A percentile compares a stretch with the other conserved stretches of the same genome.
These are phyloP conservation scores for Hypoxylon fragiforme DNA, from an alignment of 495 filamentous ascomycete species.

Conservation along the genomic window DNA sequence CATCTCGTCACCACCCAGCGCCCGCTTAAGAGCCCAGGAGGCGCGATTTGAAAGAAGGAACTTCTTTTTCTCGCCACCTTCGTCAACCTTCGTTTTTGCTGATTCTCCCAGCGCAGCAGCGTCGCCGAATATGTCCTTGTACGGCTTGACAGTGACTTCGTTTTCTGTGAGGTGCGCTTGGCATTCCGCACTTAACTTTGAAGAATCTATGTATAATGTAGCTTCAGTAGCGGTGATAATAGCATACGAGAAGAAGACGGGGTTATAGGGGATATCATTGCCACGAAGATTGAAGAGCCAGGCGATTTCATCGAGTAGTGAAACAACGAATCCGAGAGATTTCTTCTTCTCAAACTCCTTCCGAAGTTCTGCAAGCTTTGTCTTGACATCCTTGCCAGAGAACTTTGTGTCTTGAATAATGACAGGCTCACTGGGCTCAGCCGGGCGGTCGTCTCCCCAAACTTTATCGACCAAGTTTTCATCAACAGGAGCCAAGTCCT, in stretches of 20 bases:
- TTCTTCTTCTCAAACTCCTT: slow-evolving; percentile 94
- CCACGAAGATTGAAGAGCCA: slow-evolving; percentile 98
- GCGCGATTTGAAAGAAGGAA: slow-evolving; percentile 86
- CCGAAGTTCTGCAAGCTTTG: slow-evolving; percentile 84
- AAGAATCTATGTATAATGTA: slow-evolving; percentile 81
- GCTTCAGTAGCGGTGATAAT: slow-evolving; percentile 80
- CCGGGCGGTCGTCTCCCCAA: slow-evolving; percentile 76
- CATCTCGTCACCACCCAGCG: slow-evolving; percentile 83
- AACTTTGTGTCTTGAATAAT: slow-evolving; percentile 71
- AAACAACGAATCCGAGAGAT: slow-evolving; percentile 83
- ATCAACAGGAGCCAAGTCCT: slow-evolving; percentile 68
- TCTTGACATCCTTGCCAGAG: slow-evolving; percentile 77
- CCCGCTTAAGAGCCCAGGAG: slow-evolving; percentile 90
- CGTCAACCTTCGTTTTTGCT: slow-evolving; percentile 42
- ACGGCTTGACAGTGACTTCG: slow-evolving; percentile 75
- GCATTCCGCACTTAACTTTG: slow-evolving; percentile 72
- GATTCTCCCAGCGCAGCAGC: slow-evolving; percentile 61
- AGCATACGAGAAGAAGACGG: slow-evolving; percentile 98
- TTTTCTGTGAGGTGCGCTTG: slow-evolving; percentile 71
- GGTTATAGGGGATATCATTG: slow-evolving; percentile 97
- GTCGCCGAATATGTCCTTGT: slow-evolving; percentile 81
- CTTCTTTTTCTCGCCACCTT: slow-evolving; percentile 57
- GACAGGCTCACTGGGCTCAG: slow-evolving; percentile 74
- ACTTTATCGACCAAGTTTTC: slow-evolving; percentile 86
- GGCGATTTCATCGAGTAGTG: slow-evolving; percentile 95